Percentiles rank a stretch among this genome's conserved stretches.
Evolutionary conservation across 495 filamentous ascomycete species (phyloP).

Genomic region (Podospora pseudoanserina): DNA sequence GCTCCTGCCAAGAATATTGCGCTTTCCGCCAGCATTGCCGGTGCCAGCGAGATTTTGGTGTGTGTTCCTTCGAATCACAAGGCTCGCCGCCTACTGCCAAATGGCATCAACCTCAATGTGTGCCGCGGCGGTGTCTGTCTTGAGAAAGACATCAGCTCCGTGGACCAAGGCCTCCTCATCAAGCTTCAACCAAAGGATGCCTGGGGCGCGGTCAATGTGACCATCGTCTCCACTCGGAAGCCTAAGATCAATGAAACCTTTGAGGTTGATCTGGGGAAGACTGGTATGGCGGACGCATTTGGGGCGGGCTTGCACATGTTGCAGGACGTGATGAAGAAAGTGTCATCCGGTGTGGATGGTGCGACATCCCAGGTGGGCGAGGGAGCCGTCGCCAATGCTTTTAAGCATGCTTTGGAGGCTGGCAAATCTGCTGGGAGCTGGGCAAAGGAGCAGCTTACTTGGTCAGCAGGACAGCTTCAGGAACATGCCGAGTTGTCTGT

Average conservation of each 20-base stretch:
- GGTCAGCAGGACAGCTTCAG: conserved; percentile 27
- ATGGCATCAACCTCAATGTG: conserved; percentile 43
- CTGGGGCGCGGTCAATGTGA: conserved; percentile 41
- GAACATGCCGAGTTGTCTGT: conserved; percentile 33
- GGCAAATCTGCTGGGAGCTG: conserved; percentile 24
- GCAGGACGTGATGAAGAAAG: conserved; percentile 33
- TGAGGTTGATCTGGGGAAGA: conserved; percentile 42
- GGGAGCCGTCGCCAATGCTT: conserved; percentile 29
- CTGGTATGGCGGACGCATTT: conserved; percentile 32
- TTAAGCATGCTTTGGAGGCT: conserved; percentile 28
- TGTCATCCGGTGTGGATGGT: conserved; percentile 34
- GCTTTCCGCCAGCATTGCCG: conserved; percentile 37
- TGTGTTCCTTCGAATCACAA: conserved; percentile 37
- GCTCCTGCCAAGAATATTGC: conserved; percentile 23
- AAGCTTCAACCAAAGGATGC: conserved; percentile 40
- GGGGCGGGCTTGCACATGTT: conserved; percentile 41
- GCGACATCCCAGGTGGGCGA: conserved; percentile 33
- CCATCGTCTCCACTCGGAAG: conserved; percentile 41
- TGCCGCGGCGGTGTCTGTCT: conserved; percentile 38
- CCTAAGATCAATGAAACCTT: conserved; percentile 48
- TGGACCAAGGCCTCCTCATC: conserved; percentile 45
- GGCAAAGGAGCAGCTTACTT: conserved; percentile 22
- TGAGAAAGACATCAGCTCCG: conserved; percentile 39
- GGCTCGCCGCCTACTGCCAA: conserved; percentile 39
- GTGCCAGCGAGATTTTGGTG: conserved; percentile 40